Conservation (phyloP, 208 protist genomes). For the Trichomonas gallinae region DNA sequence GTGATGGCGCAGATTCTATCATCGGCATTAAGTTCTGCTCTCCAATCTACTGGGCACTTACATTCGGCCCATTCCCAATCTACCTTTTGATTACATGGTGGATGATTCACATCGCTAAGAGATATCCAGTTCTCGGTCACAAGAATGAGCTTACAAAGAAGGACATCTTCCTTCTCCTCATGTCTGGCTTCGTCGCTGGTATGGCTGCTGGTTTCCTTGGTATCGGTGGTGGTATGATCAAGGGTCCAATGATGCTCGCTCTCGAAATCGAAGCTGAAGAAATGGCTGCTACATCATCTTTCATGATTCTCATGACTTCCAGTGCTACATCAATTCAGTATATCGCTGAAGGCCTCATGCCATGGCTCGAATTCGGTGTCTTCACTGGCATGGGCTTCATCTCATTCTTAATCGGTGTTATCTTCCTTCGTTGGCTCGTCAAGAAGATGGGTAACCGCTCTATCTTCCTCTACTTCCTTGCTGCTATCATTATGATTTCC, state of each 20-base stretch:
- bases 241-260: conserved; percentile 25
- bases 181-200: neutral
- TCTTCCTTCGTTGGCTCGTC: neutral
- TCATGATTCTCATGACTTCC: neutral
- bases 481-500: neutral
- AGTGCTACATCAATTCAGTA: neutral
- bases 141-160: neutral
- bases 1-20: neutral
- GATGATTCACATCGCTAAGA: neutral
- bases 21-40: conserved; percentile 18
- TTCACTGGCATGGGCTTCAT: neutral
- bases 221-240: conserved; percentile 25
- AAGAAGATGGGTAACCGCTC: neutral
- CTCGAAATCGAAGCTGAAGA: conserved; percentile 23
- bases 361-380: neutral
- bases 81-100: neutral
- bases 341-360: neutral
- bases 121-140: neutral
- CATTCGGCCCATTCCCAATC: conserved; percentile 2
- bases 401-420: neutral
- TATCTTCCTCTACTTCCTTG: neutral
- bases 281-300: conserved; percentile 30
- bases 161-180: neutral
- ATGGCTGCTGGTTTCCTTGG: neutral
- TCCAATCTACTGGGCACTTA: neutral